These are phyloP conservation scores for Penicillium janthinellum DNA, from an alignment of 2,329 filamentous ascomycete genomes.

Conservation along the genomic window DNA sequence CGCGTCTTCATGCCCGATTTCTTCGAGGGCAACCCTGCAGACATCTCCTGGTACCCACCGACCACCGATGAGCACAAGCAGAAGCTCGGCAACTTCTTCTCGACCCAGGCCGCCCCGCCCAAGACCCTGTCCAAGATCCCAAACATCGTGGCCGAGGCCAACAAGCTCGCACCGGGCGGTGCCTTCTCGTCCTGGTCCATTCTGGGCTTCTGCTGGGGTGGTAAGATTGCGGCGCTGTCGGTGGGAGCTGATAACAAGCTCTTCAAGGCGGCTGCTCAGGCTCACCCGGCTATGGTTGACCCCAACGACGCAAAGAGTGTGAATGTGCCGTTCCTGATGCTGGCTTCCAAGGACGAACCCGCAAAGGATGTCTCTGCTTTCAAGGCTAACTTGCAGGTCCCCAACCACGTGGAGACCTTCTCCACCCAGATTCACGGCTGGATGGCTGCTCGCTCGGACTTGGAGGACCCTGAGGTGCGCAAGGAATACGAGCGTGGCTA, in stretches of 20 bases:
- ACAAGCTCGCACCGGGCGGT: constrained; percentile 45
- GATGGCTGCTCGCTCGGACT: constrained; percentile 48
- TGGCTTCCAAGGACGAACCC: constrained; percentile 60
- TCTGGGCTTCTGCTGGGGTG: constrained; percentile 64
- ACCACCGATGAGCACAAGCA: constrained; percentile 61
- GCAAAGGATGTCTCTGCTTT: constrained; percentile 50
- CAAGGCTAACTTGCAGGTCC: constrained; percentile 40
- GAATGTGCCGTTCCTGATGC: constrained; percentile 59
- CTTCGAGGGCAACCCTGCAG: constrained; percentile 74
- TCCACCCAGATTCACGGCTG: constrained; percentile 49
- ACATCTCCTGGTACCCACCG: constrained; percentile 63
- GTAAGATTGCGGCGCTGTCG: constrained; percentile 59
- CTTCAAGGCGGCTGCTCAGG: constrained; percentile 60
- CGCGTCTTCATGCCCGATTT: constrained; percentile 90
- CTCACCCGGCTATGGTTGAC: constrained; percentile 64
- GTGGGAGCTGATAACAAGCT: constrained; percentile 50
- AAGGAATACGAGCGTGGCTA: constrained; percentile 50
- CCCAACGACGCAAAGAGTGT: constrained; percentile 58
- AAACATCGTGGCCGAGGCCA: constrained; percentile 57
- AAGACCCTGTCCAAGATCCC: constrained; percentile 59
- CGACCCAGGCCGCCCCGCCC: constrained; percentile 58
- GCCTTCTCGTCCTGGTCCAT: constrained; percentile 59
- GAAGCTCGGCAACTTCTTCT: constrained; percentile 63
- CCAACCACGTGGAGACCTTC: constrained; percentile 49
- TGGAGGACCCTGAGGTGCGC: constrained; percentile 43